These are phyloP conservation scores for Lactarius quietus DNA, from an alignment of 768 basidiomycete species.

Conservation along the genomic window DNA sequence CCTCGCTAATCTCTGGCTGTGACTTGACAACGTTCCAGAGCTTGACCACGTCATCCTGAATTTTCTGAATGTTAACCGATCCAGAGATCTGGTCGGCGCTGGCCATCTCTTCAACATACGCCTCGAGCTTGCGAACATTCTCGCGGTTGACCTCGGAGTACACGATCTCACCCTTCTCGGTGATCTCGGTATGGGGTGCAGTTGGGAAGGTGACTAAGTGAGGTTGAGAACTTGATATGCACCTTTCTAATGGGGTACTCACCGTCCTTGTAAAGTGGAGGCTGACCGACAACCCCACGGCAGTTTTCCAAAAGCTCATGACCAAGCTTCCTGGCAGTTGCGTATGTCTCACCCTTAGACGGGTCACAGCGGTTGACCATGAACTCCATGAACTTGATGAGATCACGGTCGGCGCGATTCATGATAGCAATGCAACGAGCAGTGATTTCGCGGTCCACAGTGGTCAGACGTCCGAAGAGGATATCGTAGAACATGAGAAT, in stretches of 20 bases:
- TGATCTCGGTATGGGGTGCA: conserved; percentile 93
- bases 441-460: conserved; percentile 94
- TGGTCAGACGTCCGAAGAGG: conserved; percentile 90
- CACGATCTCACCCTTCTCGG: conserved; percentile 89
- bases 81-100: conserved; percentile 84
- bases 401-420: conserved; percentile 92
- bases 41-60: conserved; percentile 94
- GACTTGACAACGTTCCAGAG: conserved; percentile 97
- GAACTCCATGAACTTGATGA: conserved; percentile 94
- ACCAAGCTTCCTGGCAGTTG: conserved; percentile 95
- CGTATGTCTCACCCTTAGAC: conserved; percentile 84
- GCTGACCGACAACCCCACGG: conserved; percentile 70
- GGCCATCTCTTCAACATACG: conserved; percentile 98
- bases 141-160: conserved; percentile 95
- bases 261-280: conserved; percentile 97
- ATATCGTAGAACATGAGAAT: conserved; percentile 98
- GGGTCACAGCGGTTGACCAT: conserved; percentile 82
- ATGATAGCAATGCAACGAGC: conserved; percentile 96
- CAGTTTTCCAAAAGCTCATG: conserved; percentile 95
- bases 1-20: conserved; percentile 94
- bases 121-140: conserved; percentile 95
- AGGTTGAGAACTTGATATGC: not conserved
- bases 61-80: conserved; percentile 92
- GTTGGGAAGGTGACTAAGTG: conserved; percentile 91
- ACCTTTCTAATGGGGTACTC: conserved; percentile 31